phyloP scores from a whole-genome alignment of 148 eudicot genomes.

The Rheum nobile region DNA sequence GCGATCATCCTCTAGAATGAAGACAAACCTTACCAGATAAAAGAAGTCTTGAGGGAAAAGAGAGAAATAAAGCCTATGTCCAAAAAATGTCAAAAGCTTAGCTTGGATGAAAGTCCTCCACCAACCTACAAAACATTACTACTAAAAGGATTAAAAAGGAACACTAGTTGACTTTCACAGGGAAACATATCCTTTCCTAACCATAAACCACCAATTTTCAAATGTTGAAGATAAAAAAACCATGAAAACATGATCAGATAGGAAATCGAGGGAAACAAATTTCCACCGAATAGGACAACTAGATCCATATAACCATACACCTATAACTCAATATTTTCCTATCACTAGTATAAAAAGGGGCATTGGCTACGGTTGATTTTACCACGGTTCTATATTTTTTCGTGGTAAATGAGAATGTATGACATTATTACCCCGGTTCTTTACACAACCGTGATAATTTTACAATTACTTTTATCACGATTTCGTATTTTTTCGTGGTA shows the following conservation, averaged over 20 bases:
- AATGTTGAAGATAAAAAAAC: not conserved
- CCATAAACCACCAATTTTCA: not conserved
- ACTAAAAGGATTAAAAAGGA: not conserved
- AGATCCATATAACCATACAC: not conserved
- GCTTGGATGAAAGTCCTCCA: not conserved
- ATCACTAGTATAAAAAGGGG: too few relatives aligned
- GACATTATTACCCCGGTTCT: too few relatives aligned
- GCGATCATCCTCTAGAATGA: not conserved
- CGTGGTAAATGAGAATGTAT: too few relatives aligned
- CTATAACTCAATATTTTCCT: not conserved
- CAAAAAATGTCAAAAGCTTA: not conserved
- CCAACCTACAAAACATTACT: not conserved
- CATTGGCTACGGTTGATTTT: too few relatives aligned
- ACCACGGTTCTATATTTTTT: too few relatives aligned
- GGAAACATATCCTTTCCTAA: not conserved
- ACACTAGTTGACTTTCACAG: not conserved
- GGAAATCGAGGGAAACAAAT: too few relatives aligned
- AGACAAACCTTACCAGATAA: not conserved
- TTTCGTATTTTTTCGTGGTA: too few relatives aligned
- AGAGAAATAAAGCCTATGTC: not conserved
- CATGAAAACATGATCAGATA: not conserved
- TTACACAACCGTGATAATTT: too few relatives aligned
- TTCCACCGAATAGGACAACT: not conserved
- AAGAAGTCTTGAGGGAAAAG: not conserved
- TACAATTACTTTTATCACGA: too few relatives aligned